phyloP scores from a whole-genome alignment of 2,329 filamentous ascomycete species.

The Phialophora chinensis region DNA sequence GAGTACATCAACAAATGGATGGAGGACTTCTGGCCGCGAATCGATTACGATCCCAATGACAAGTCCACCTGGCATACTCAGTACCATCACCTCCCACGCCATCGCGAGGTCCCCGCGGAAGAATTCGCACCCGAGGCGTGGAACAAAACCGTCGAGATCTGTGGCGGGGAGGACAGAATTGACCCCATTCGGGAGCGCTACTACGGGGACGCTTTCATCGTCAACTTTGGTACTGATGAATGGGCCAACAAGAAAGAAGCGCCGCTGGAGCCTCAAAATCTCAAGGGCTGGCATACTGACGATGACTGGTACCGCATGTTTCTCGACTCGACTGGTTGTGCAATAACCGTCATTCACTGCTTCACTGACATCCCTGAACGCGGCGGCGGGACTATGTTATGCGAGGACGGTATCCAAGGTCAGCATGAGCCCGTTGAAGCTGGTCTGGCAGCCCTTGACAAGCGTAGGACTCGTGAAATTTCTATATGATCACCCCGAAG shows the following conservation, averaged over 20 bases:
- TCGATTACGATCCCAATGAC: conserved; percentile 13
- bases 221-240: conserved; percentile 18
- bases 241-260: conserved; percentile 6
- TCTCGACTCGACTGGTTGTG: conserved; percentile 15
- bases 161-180: conserved; percentile 11
- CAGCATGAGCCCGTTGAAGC: neutral
- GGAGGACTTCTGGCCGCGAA: conserved; percentile 13
- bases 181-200: conserved; percentile 11
- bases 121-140: conserved; percentile 14
- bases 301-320: conserved; percentile 21
- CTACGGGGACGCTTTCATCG: conserved; percentile 15
- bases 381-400: conserved; percentile 11
- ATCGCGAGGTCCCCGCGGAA: conserved; percentile 19
- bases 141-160: conserved; percentile 16
- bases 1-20: conserved; percentile 21
- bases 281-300: conserved; percentile 17
- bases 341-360: conserved; percentile 16
- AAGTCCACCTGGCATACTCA: conserved; percentile 12
- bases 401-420: conserved; percentile 20
- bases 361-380: conserved; percentile 14
- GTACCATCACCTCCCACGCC: conserved; percentile 13
- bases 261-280: conserved; percentile 5
- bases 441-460: neutral
- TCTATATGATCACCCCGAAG: conserved; percentile 17
- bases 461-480: conserved; percentile 15